Base-by-base conservation (phyloP, 805 yeast genomes). In the Kazachstania martiniae region DNA sequence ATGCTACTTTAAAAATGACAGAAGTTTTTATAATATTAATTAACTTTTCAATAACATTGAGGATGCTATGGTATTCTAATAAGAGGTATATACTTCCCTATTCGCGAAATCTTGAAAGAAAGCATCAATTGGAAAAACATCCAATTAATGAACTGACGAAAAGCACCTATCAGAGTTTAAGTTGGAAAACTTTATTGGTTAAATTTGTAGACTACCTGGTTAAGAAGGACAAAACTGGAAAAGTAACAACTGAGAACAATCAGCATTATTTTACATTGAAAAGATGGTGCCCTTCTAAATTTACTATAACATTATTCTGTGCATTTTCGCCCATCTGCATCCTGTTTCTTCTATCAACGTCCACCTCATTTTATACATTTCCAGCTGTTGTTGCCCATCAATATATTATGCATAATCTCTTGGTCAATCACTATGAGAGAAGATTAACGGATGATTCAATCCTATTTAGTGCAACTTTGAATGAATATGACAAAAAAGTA, bases 261-360 rank as follows among this genome's bases (percentile, higher is more conserved):
- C 31, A 27, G n/a, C 13, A 27, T 18, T 65, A 66, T 21, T 78
- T 79, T 72, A 68, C 71, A 36, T 50, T 81, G 26, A 58, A 56
- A 13, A 68, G 78, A 31, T 81, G 93, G 93, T 61, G 63, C 27
- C 89, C 89, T 0, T 66, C 78, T 0, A 62, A 62, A 40, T 75
- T 77, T 48, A 65, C 65, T 21, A 58, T 78, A 5, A 56, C 61
- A 29, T 42, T 79, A 2, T 63, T 70, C 18, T 60, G 71, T 3
- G 53, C 70, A 1, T 74, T 74, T 40, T 74, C 83, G 6, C 91
- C 93, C 0, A 47, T 74, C 8, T 68, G 65, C 29, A 41, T 72
- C 7, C 33, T 65, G 3, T 54, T 68, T n/a, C 53, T 73, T 33
- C 55, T 62, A 39, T 38, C 58, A 15, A 41, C 61, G 1, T 54